Evolutionary conservation across 2,329 filamentous ascomycete species (phyloP), one percentile per base, ranked within the genome.

Genomic region (Pseudocercospora ulei): DNA sequence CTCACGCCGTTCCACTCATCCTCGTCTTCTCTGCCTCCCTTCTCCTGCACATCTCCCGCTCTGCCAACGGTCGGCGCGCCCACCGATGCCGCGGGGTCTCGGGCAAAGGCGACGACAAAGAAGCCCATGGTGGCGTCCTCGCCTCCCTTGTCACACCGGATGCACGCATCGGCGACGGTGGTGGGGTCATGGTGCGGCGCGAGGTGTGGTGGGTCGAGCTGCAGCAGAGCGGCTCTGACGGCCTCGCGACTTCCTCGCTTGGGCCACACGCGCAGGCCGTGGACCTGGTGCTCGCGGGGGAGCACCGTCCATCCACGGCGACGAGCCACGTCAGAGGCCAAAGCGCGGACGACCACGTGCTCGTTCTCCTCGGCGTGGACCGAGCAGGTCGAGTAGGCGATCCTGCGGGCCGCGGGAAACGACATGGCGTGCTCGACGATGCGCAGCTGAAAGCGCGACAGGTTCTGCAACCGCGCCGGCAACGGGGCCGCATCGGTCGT

Each of bases 371-470:
- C 74, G 0, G 75, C 73, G 57, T 96, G 80, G 2, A 94, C 66
- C 0, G 88, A 96, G 59, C 90, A 98, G 0, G 90, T 96, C 20
- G 86, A 94, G 59, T 96, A 98, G 0, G 84, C 87, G 27, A 96
- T 78, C 49, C 76, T 79, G 7, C 60, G 70, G 0, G 84, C 85
- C 1, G 72, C 68, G 0, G 85, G 80, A 52, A 96, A 98, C 13
- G 66, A 63, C 62, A 96, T 80, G 0, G 90, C 87, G 58, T 95
- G 90, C 30, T 80, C 70, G 2, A 98, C 67, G 7, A 96, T 75
- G 16, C 74, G 75, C 4, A 87, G 71, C 62, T 98, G 90, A 51
- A 96, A 90, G 2, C 73, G 71, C 0, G 87, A 78, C 1, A 98
- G 69, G 3, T 83, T 79, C 8, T 71, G 67, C 8, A 96, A 68